Conservation (phyloP, 106 monocot species). For the Dendrobium huoshanense region DNA sequence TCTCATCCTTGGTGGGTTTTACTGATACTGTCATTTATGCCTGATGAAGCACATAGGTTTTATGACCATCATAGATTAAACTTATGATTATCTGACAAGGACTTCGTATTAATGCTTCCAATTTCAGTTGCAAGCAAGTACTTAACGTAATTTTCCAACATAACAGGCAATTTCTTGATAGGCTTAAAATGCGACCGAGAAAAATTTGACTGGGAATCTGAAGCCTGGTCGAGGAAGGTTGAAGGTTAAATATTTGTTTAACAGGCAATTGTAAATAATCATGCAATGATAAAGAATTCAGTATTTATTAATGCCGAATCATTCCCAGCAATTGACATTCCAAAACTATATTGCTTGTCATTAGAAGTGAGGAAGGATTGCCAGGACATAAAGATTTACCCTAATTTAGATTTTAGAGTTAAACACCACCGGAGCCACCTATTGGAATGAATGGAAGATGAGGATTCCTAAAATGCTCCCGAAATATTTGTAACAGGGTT, state of each 20-base stretch:
- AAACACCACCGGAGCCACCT: neutral
- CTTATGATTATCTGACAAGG: neutral
- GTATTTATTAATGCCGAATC: neutral
- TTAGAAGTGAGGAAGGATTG: neutral
- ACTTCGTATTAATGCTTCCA: neutral
- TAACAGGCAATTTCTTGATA: neutral
- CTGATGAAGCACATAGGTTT: neutral
- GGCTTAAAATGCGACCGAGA: neutral
- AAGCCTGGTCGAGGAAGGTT: neutral
- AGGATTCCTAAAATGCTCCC: neutral
- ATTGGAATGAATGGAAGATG: neutral
- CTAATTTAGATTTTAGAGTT: neutral
- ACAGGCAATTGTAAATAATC: neutral
- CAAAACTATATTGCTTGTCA: neutral
- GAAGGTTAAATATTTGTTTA: neutral
- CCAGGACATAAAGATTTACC: neutral
- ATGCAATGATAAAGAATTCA: neutral
- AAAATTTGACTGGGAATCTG: neutral
- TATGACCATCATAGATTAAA: neutral
- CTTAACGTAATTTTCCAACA: neutral
- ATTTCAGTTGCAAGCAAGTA: neutral
- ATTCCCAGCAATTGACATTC: neutral
- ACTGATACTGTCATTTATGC: neutral
- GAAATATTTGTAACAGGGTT: neutral
- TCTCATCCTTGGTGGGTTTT: neutral